Conservation (phyloP, 768 basidiomycete genomes). For the Agrocybe pediades region DNA sequence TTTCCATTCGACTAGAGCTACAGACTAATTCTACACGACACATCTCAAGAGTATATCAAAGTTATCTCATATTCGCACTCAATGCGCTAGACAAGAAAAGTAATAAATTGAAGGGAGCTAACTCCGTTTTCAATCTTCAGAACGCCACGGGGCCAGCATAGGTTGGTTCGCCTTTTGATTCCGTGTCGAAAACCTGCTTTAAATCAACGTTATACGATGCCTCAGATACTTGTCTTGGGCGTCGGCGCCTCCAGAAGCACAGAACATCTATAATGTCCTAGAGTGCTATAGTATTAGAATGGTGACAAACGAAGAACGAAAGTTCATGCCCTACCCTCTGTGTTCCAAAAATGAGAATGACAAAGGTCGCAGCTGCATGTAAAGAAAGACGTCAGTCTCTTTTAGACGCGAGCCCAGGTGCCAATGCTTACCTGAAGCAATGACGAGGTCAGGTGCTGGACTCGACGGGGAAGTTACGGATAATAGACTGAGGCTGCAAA, state of each 20-base stretch:
- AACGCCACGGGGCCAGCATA: no score
- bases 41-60: no score
- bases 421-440: conserved; percentile 45
- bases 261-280: conserved; percentile 39
- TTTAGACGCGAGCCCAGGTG: no score
- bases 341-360: conserved; percentile 49
- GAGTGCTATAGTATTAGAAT: not conserved
- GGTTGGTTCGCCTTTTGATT: no score
- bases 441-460: conserved; percentile 48
- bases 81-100: no score
- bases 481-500: conserved; percentile 47
- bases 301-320: not conserved
- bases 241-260: conserved; percentile 36
- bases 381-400: no score
- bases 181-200: conserved; percentile 16
- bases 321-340: conserved; percentile 31
- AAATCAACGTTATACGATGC: conserved; percentile 13
- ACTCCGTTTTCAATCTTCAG: no score
- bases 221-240: conserved; percentile 10
- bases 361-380: conserved; percentile 45
- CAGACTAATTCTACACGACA: not conserved
- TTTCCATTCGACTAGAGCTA: not conserved
- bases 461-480: conserved; percentile 43
- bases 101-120: no score
- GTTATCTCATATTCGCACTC: no score